phyloP scores from a whole-genome alignment of 306 rosid genomes.

The Trifolium subterraneum region DNA sequence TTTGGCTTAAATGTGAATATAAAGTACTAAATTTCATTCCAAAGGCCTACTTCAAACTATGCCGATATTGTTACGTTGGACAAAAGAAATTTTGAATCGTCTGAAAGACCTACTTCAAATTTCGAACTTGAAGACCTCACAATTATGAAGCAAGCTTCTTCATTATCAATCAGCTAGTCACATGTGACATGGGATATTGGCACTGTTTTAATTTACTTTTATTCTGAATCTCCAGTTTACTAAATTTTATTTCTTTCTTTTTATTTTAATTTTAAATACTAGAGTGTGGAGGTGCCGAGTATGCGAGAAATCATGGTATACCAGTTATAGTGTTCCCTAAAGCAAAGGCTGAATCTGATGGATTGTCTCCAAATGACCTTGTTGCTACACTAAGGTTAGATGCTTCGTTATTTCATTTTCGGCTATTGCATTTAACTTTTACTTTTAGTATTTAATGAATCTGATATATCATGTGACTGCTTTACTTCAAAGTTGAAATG shows the following conservation, averaged over 20 bases:
- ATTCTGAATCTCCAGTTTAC: not conserved
- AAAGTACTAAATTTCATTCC: too few relatives aligned
- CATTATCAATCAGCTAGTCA: slow-evolving; percentile 2
- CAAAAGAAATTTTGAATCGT: too few relatives aligned
- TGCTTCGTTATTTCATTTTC: slow-evolving; percentile 29
- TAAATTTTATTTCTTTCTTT: not conserved
- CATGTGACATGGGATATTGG: not conserved
- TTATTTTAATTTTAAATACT: slow-evolving; percentile 32
- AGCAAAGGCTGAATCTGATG: slow-evolving; percentile 46
- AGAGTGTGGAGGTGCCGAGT: slow-evolving; percentile 87
- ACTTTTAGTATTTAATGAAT: not conserved
- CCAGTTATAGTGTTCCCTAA: slow-evolving; percentile 74
- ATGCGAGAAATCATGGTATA: slow-evolving; percentile 75
- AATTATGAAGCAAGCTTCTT: slow-evolving; percentile 9
- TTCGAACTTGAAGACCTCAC: too few relatives aligned
- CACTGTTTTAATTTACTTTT: not conserved
- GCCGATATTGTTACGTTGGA: too few relatives aligned
- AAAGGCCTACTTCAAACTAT: too few relatives aligned
- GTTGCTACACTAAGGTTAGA: slow-evolving; percentile 67
- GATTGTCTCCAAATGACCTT: slow-evolving; percentile 64
- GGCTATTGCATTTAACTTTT: slow-evolving; percentile 29
- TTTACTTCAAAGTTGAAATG: not conserved
- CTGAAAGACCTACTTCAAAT: too few relatives aligned
- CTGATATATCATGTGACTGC: not conserved
- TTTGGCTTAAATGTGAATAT: not conserved